Evolutionary conservation across 176 grass and related monocot species (phyloP), one percentile per base, ranked within the genome.

Genomic region (Tuctoria greenei): DNA sequence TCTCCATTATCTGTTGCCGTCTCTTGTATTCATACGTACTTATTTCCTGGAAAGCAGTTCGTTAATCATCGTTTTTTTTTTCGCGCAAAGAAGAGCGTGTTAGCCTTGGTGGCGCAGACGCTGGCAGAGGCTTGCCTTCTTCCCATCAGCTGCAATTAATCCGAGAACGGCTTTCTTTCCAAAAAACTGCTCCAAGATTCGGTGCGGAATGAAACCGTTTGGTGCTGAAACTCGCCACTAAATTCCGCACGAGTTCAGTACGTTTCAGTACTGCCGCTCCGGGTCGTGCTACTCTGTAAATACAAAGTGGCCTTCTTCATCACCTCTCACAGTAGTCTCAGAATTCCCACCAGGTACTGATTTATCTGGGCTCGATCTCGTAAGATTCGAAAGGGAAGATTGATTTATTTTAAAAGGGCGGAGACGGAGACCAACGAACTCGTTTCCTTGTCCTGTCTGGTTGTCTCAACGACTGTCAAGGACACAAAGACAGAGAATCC

Each of bases 41-140:
- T 43, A 65, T 14, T 50, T 71, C 45, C 45, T 8, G 16, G 25
- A 84, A 77, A 77, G 66, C 66, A 15, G 44, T 55, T 17, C 0
- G 66, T 71, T 64, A n/a, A 52, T 28, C n/a, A 42, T 57, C 35
- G 13, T 84, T 35, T 31, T 60, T 55, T 21, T 4, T 46, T 46
- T 46, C 8, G 2, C 11, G 18, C 13, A 54, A 10, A 8, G 17
- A 44, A 50, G 61, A 42, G 43, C 12, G 40, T 6, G 10, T 52
- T 61, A 76, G n/a, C 40, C 62, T 67, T 9, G 64, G 13, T 64
- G 81, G 17, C 15, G 34, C 14, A 40, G 28, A 46, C 14, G 40
- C 40, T 20, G 0, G 15, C 55, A 28, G 23, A 71, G 18, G 26
- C 66, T 42, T 64, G 71, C 44, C 59, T n/a, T 55, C 62, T 34